Evolutionary conservation across 2,329 filamentous ascomycete genomes (phyloP), one percentile per base, ranked within the genome.

Genomic region (Atkinsonella texensis): DNA sequence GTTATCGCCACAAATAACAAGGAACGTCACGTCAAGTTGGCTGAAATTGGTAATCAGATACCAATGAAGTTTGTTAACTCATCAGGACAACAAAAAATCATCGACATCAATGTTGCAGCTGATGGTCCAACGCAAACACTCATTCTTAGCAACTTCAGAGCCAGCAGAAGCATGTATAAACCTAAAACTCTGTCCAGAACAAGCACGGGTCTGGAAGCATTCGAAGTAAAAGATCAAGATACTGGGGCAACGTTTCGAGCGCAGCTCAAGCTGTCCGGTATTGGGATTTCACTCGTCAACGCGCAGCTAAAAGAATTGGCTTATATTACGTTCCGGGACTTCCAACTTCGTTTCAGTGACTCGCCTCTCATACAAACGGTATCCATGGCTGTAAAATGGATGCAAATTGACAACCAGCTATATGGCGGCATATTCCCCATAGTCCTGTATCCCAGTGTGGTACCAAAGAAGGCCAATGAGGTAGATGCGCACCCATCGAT

Each of bases 351-450:
- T 55, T 95, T 93, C 68, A 89, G 83, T 52, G 93, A 98, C 62
- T 97, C 93, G n/a, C 80, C 83, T 17, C 74, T 96, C 15, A 95
- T 95, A 63, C 93, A 98, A 68, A 97, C 89, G 0, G 70, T 96
- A 55, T 91, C 88, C 46, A 74, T 93, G 48, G 87, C 89, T 0
- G 85, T 97, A 65, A 97, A 98, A 67, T 98, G 94, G 94, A 93
- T 98, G 31, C 93, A 98, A 68, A 87, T 98, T 59, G 93, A 98
- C 69, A 98, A 98, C 60, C 93, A 98, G 67, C 80, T 98, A 13
- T 98, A 98, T 62, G 94, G 94, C 31, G 93, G 94, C 28, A 90
- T 98, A 59, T 98, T 98, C 75, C 93, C 93, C 0, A 95, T 98
- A 70, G 82, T 98, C 32, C 75, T 98, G 52, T 98, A 98, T 65